phyloP scores from a whole-genome alignment of 768 basidiomycete genomes.

The Strobilomyces dryophilus region DNA sequence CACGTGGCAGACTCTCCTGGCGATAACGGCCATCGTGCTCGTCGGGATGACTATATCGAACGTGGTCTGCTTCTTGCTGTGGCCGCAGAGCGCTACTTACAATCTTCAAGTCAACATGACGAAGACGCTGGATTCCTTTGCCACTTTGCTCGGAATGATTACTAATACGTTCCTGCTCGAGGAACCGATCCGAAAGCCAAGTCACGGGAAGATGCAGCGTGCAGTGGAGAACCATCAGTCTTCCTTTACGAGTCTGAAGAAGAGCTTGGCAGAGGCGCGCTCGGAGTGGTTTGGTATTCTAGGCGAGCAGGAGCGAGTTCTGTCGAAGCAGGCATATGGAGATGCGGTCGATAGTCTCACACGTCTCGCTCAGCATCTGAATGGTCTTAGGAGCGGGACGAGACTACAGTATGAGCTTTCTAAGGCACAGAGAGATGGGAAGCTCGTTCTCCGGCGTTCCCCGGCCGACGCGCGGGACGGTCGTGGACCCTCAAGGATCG shows the following conservation, averaged over 20 bases:
- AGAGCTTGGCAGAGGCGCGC: constrained; percentile 80
- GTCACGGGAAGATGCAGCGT: constrained; percentile 61
- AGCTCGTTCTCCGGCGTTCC: constrained; percentile 31
- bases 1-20: constrained; percentile 66
- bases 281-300: constrained; percentile 63
- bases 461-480: constrained; percentile 14
- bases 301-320: constrained; percentile 21
- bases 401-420: constrained; percentile 80
- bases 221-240: constrained; percentile 85
- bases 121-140: constrained; percentile 82
- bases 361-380: constrained; percentile 89
- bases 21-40: constrained; percentile 72
- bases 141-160: constrained; percentile 77
- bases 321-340: constrained; percentile 61
- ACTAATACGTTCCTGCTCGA: constrained; percentile 85
- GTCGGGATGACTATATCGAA: constrained; percentile 79
- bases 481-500: constrained; percentile 10
- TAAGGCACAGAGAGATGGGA: constrained; percentile 50
- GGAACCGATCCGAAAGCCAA: constrained; percentile 52
- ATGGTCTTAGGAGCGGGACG: constrained; percentile 81
- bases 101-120: constrained; percentile 83
- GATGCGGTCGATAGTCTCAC: constrained; percentile 86
- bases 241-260: constrained; percentile 87
- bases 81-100: constrained; percentile 80
- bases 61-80: constrained; percentile 76